Percentiles rank a stretch among this genome's conserved stretches.
phyloP scores from a whole-genome alignment of 257 asterid species.

The Paulownia fortunei region DNA sequence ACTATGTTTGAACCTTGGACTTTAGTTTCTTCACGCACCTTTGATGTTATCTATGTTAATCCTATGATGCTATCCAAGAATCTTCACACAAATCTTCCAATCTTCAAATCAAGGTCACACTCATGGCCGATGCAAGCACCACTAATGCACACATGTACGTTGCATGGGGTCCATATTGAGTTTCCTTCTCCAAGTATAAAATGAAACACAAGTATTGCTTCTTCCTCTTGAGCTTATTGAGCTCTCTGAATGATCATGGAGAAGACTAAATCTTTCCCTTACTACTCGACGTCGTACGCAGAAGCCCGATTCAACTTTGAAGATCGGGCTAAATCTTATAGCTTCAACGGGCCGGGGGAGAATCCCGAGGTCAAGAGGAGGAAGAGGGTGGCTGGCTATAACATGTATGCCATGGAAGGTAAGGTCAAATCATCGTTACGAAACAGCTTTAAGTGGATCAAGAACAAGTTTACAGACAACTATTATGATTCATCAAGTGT shows the following conservation, averaged over 20 bases:
- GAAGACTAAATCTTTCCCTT: slow-evolving; percentile 74
- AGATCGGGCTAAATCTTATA: slow-evolving; percentile 70
- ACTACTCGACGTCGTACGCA: slow-evolving; percentile 69
- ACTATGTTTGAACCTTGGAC: no score
- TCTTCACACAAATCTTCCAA: no score
- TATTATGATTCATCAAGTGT: slow-evolving; percentile 42
- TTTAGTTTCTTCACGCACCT: no score
- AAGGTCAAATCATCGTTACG: slow-evolving; percentile 81
- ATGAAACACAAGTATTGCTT: background rate
- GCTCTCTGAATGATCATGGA: slow-evolving; percentile 51
- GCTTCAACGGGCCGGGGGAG: slow-evolving; percentile 85
- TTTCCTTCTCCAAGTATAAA: background rate
- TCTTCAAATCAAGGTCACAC: no score
- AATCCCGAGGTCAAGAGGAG: slow-evolving; percentile 80
- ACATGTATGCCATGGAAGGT: slow-evolving; percentile 79
- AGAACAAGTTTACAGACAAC: slow-evolving; percentile 67
- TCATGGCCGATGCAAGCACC: no score
- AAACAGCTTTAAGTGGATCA: slow-evolving; percentile 93
- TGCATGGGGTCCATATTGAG: background rate
- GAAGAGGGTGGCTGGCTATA: slow-evolving; percentile 83
- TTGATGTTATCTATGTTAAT: no score
- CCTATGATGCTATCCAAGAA: no score
- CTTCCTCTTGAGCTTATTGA: background rate
- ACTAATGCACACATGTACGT: no score
- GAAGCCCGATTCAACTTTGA: slow-evolving; percentile 78